phyloP scores from a whole-genome alignment of 306 rosid species.

The Cotoneaster glaucophyllus region DNA sequence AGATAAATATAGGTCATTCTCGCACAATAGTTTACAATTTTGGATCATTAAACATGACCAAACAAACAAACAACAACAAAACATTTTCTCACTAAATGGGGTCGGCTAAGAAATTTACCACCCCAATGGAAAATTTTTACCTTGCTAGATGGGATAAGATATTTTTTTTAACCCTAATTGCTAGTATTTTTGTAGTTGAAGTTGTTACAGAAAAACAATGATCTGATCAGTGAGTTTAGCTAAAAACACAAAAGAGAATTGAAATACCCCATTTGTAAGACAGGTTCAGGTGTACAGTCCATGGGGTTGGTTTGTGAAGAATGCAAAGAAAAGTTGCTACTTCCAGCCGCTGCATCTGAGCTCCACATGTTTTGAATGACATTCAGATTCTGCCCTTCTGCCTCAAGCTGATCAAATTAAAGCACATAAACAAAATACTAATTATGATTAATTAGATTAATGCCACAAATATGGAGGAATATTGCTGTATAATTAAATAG shows the following conservation, averaged over 20 bases:
- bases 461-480: not conserved
- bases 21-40: no score
- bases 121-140: no score
- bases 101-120: no score
- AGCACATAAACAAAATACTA: not conserved
- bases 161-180: not conserved
- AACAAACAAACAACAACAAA: no score
- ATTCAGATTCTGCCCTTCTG: constrained; percentile 57
- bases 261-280: constrained; percentile 70
- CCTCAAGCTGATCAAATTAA: constrained; percentile 48
- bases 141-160: no score
- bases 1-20: no score
- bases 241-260: not conserved
- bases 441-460: not conserved
- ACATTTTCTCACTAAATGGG: no score
- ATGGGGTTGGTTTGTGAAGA: constrained; percentile 46
- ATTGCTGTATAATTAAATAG: not conserved
- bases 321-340: constrained; percentile 41
- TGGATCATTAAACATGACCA: no score
- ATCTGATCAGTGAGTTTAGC: not conserved
- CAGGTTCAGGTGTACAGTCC: constrained; percentile 53
- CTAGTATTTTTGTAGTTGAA: not conserved
- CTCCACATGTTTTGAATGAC: constrained; percentile 60
- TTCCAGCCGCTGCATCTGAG: constrained; percentile 39
- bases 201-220: not conserved